phyloP scores from a whole-genome alignment of 2,329 filamentous ascomycete genomes.

The Aspergillus candidus region DNA sequence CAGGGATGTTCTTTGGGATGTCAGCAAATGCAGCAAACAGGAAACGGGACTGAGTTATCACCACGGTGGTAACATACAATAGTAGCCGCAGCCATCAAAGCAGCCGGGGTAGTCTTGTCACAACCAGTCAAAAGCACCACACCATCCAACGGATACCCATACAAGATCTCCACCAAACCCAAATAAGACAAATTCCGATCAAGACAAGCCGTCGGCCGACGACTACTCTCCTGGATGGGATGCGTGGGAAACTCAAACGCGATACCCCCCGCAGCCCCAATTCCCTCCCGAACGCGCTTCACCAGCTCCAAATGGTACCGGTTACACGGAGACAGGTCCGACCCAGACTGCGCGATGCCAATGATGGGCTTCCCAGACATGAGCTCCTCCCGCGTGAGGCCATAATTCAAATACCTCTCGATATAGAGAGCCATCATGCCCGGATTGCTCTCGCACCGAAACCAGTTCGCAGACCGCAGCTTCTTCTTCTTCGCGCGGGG shows the following conservation, averaged over 20 bases:
- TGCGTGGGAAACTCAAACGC: constrained; percentile 49
- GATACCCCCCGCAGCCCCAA: constrained; percentile 45
- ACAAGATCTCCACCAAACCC: constrained; percentile 44
- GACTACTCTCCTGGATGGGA: constrained; percentile 46
- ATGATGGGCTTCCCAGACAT: constrained; percentile 47
- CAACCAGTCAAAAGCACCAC: constrained; percentile 49
- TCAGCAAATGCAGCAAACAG: constrained; percentile 3
- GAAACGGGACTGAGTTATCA: background rate
- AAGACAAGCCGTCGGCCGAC: constrained; percentile 45
- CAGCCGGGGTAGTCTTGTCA: constrained; percentile 49
- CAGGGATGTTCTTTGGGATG: constrained; percentile 41
- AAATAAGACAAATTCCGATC: constrained; percentile 48
- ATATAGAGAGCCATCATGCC: constrained; percentile 45
- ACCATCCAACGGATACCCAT: constrained; percentile 46
- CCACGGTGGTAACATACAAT: constrained; percentile 28
- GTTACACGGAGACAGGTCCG: constrained; percentile 48
- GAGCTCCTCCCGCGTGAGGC: constrained; percentile 45
- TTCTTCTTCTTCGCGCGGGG: constrained; percentile 16
- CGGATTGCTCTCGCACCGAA: constrained; percentile 38
- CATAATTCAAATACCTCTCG: constrained; percentile 48
- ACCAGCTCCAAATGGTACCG: constrained; percentile 46
- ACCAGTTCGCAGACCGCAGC: constrained; percentile 42
- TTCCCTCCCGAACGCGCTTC: constrained; percentile 47
- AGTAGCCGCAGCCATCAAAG: constrained; percentile 48
- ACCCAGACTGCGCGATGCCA: constrained; percentile 49